Evolutionary conservation across 371 early-diverging fungal genomes (phyloP).

Genomic region (Massospora cicadina): DNA sequence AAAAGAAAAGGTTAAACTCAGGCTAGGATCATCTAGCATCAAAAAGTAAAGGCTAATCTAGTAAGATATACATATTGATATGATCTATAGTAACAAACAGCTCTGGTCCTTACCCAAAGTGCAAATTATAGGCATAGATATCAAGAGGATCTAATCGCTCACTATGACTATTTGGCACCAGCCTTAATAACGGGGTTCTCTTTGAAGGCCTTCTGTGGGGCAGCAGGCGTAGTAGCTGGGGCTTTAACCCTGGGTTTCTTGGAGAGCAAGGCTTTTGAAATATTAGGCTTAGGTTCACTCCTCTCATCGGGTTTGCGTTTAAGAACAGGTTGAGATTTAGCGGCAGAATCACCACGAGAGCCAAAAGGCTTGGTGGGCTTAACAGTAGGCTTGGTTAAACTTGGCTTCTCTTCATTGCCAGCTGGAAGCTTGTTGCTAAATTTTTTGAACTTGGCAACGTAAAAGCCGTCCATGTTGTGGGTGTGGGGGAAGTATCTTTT

Average conservation of each 20-base stretch:
- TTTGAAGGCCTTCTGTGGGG: background rate
- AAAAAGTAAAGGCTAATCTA: too few relatives aligned
- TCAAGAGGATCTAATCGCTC: too few relatives aligned
- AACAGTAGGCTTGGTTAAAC: background rate
- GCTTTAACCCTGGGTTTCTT: background rate
- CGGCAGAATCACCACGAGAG: background rate
- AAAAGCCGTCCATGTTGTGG: constrained; percentile 99
- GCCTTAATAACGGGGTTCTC: too few relatives aligned
- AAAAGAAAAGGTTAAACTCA: too few relatives aligned
- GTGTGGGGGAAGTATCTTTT: constrained; percentile 96
- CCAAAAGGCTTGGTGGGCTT: background rate
- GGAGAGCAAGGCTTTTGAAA: background rate
- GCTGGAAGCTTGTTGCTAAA: constrained; percentile 42
- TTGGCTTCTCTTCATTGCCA: constrained; percentile 6
- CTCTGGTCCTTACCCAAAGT: too few relatives aligned
- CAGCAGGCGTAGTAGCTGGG: background rate
- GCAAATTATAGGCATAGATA: too few relatives aligned
- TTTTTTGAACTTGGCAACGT: constrained; percentile 93
- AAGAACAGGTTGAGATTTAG: background rate
- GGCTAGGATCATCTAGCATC: too few relatives aligned
- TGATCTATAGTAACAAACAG: too few relatives aligned
- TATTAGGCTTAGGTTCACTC: background rate
- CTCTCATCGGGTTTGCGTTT: background rate
- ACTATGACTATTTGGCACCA: too few relatives aligned
- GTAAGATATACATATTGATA: too few relatives aligned